These are phyloP conservation scores for Aphanocladium album DNA, from an alignment of 2,329 filamentous ascomycete genomes.

Conservation along the genomic window DNA sequence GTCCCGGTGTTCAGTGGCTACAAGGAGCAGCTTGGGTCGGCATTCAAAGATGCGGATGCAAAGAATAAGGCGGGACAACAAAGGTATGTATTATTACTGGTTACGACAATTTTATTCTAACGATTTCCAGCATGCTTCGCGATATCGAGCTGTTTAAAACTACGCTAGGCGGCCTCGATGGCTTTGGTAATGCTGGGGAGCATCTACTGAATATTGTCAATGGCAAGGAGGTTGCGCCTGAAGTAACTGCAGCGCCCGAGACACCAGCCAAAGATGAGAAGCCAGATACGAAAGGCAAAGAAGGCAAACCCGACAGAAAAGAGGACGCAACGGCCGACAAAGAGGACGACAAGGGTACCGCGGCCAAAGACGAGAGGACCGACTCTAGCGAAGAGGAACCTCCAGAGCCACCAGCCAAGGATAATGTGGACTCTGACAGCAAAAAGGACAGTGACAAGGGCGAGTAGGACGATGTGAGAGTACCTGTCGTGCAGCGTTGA, in stretches of 20 bases:
- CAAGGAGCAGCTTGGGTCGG: constrained; percentile 69
- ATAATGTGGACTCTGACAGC: neutral
- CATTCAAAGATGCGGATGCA: constrained; percentile 60
- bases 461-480: neutral
- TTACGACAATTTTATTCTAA: neutral
- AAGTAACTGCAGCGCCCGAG: constrained; percentile 15
- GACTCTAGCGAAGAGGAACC: constrained; percentile 9
- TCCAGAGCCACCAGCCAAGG: neutral
- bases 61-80: constrained; percentile 63
- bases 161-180: constrained; percentile 71
- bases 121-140: constrained; percentile 58
- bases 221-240: constrained; percentile 45
- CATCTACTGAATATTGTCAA: constrained; percentile 61
- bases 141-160: constrained; percentile 70
- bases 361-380: constrained; percentile 17
- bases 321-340: constrained; percentile 15
- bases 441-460: neutral
- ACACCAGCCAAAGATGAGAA: constrained; percentile 12
- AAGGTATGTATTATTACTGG: constrained; percentile 49
- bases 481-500: neutral
- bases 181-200: constrained; percentile 68
- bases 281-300: constrained; percentile 16
- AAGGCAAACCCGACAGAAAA: constrained; percentile 14
- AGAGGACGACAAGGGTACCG: neutral
- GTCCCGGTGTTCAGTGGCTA: constrained; percentile 77